Base-by-base conservation (phyloP, 257 asterid species). In the Salvia hispanica region DNA sequence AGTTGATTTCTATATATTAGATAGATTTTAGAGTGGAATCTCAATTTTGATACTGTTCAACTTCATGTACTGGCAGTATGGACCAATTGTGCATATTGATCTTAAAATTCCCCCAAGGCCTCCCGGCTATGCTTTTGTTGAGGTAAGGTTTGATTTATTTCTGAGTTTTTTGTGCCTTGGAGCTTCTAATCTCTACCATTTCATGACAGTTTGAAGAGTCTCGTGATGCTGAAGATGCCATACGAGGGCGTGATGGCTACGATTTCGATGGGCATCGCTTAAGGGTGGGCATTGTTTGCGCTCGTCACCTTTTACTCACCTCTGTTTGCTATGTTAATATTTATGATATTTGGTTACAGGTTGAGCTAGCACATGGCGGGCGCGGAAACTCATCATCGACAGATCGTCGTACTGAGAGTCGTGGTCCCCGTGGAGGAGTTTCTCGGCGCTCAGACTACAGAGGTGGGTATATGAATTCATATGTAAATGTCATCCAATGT, bases 111-210 rank as follows among this genome's bases (percentile, higher is more conserved):
- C 98, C 3, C 96, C 96, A 28, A 85, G 97, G 66, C 98, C 99
- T 57, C 99, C 99, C n/a, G 98, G 98, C 58, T 94, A 94, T 91
- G 98, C 99, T 60, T 94, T 94, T 59, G 96, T 94, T 6, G 99
- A 94, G 94, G 99, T 87, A 74, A 72, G 82, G 37, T 48, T 52
- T 43, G 36, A 39, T 52, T 69, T 66, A 44, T 68, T 10, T 48
- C 5, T 46, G 15, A 6, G 12, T 62, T 44, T 62, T 75, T 57
- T 9, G 36, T 50, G 48, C 60, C 9, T 45, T 69, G 40, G 31
- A 34, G 40, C 8, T 45, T 60, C 61, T 62, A 5, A 67, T 18
- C 44, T 15, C 25, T 34, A 45, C 62, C 39, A 7, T 9, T 58
- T 66, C 9, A 0, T 64, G 18, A 62, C 90, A 94, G 99, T 94